These are phyloP conservation scores for Lathyrus sativus DNA, from an alignment of 306 rosid genomes.

Conservation along the genomic window DNA sequence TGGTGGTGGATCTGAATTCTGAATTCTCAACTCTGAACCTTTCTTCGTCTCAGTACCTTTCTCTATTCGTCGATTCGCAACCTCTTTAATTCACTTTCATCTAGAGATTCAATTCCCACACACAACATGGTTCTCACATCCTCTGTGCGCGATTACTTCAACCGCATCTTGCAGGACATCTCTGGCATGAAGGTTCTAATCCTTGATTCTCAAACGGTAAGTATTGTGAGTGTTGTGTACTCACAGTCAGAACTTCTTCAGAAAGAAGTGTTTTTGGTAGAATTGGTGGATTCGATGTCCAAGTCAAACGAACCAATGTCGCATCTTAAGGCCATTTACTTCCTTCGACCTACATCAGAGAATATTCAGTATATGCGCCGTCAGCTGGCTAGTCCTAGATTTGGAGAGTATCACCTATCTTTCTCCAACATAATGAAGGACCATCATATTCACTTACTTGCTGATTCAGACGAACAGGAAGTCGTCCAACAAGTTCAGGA, in stretches of 20 bases:
- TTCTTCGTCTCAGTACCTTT: neutral
- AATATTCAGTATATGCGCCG: conserved; percentile 78
- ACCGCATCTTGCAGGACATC: conserved; percentile 93
- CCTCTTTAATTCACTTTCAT: conserved; percentile 21
- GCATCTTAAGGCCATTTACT: conserved; percentile 91
- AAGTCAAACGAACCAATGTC: conserved; percentile 87
- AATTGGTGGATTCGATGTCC: conserved; percentile 77
- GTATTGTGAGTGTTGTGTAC: conserved; percentile 86
- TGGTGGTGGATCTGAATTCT: conserved; percentile 21
- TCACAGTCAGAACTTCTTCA: conserved; percentile 94
- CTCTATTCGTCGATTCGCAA: conserved; percentile 10
- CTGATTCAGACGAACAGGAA: conserved; percentile 97
- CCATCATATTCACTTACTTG: conserved; percentile 82
- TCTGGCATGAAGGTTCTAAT: conserved; percentile 98
- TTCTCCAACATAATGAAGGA: conserved; percentile 98
- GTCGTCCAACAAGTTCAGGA: conserved; percentile 97
- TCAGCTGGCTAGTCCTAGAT: conserved; percentile 80
- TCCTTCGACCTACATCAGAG: conserved; percentile 84
- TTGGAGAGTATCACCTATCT: conserved; percentile 91
- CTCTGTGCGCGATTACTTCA: conserved; percentile 78
- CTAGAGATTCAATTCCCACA: conserved; percentile 7
- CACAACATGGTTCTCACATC: conserved; percentile 67
- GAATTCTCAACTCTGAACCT: conserved; percentile 30
- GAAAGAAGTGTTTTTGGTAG: conserved; percentile 92
- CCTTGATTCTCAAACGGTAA: conserved; percentile 95